Percentiles rank a stretch among this genome's conserved stretches.
These are phyloP conservation scores for Leptosphaerulina australis DNA, from an alignment of 2,329 filamentous ascomycete genomes.

Conservation along the genomic window DNA sequence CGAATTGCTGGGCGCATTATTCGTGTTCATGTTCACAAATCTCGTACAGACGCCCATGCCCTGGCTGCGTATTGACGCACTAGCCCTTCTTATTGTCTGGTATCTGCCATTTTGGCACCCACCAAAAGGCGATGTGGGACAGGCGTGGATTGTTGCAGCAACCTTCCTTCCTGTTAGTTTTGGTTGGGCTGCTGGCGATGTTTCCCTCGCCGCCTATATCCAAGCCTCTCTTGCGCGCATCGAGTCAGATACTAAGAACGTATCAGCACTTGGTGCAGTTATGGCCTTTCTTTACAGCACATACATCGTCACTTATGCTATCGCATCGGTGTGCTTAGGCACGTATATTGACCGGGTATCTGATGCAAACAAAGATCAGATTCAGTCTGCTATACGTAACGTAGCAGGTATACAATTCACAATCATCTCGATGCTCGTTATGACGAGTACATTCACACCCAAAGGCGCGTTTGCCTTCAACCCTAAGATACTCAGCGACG, in stretches of 20 bases:
- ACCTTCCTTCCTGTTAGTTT: slow-evolving; percentile 55
- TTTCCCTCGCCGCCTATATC: slow-evolving; percentile 59
- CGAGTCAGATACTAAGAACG: slow-evolving; percentile 53
- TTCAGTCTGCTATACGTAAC: slow-evolving; percentile 52
- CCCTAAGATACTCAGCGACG: slow-evolving; percentile 51
- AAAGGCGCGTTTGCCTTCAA: slow-evolving; percentile 54
- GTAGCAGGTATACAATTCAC: slow-evolving; percentile 58
- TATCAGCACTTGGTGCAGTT: slow-evolving; percentile 58
- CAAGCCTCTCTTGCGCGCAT: slow-evolving; percentile 57
- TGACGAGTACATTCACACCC: slow-evolving; percentile 56
- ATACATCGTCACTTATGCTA: slow-evolving; percentile 57
- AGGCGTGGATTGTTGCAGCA: slow-evolving; percentile 56
- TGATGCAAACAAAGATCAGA: slow-evolving; percentile 44
- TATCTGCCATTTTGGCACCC: slow-evolving; percentile 57
- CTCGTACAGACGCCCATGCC: slow-evolving; percentile 58
- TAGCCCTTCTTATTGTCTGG: slow-evolving; percentile 57
- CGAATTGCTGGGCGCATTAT: slow-evolving; percentile 56
- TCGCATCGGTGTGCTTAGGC: slow-evolving; percentile 54
- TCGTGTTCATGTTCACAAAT: slow-evolving; percentile 58
- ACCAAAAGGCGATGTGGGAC: slow-evolving; percentile 47
- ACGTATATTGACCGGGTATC: slow-evolving; percentile 55
- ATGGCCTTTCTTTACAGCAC: slow-evolving; percentile 60
- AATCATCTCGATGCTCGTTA: slow-evolving; percentile 51
- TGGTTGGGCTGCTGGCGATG: slow-evolving; percentile 60
- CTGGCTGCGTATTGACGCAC: slow-evolving; percentile 57